Percentiles rank a stretch among this genome's conserved stretches.
Evolutionary conservation across 2,329 filamentous ascomycete genomes (phyloP).

Genomic region (Aspergillus ibericus): DNA sequence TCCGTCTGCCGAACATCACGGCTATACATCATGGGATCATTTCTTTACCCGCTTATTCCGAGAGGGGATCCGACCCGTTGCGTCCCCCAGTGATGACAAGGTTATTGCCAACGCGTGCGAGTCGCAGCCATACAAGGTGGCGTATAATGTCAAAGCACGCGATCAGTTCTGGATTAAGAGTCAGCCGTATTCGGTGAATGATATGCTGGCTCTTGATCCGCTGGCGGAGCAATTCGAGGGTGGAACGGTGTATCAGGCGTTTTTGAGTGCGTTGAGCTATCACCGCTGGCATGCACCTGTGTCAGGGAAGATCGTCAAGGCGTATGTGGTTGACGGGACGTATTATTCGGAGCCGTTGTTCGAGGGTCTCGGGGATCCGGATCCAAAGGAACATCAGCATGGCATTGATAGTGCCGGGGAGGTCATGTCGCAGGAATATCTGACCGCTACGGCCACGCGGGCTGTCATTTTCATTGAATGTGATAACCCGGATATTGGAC

Average conservation of each 20-base stretch:
- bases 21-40: constrained; percentile 68
- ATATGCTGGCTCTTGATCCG: constrained; percentile 62
- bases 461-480: constrained; percentile 71
- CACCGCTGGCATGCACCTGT: constrained; percentile 74
- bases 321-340: constrained; percentile 62
- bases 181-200: constrained; percentile 64
- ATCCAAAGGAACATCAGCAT: constrained; percentile 3
- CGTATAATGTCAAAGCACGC: constrained; percentile 52
- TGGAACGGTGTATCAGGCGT: constrained; percentile 70
- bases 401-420: constrained; percentile 31
- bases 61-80: constrained; percentile 59
- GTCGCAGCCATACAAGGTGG: constrained; percentile 58
- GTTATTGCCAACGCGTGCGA: constrained; percentile 67
- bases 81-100: constrained; percentile 49
- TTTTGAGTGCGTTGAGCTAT: constrained; percentile 66
- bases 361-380: constrained; percentile 45
- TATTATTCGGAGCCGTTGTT: constrained; percentile 66
- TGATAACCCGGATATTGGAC: constrained; percentile 63
- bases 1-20: constrained; percentile 33
- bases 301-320: constrained; percentile 59
- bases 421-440: constrained; percentile 60
- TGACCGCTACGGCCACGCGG: constrained; percentile 67
- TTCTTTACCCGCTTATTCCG: constrained; percentile 66
- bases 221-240: constrained; percentile 56
- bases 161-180: constrained; percentile 69